Conservation (phyloP, 208 protist genomes). For the Trypanosoma lewisi region DNA sequence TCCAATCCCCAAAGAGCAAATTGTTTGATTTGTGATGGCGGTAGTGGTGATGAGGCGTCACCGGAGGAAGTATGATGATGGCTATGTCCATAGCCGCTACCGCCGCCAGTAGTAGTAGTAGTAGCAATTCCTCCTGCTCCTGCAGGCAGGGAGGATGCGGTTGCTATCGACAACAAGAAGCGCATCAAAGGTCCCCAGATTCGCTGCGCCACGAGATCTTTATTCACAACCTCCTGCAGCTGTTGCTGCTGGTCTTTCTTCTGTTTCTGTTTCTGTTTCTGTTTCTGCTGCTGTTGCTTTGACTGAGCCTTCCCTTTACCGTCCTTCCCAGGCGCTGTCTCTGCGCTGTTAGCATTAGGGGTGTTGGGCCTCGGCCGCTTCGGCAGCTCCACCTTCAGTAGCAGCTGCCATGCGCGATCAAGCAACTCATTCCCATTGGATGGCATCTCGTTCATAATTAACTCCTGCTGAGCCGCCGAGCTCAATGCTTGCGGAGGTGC, state of each 20-base stretch:
- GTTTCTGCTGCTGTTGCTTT: slow-evolving; percentile 7
- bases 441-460: slow-evolving; percentile 7
- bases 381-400: slow-evolving; percentile 21
- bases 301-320: not conserved
- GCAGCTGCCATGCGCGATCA: slow-evolving; percentile 18
- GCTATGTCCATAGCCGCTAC: not conserved
- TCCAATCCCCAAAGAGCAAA: slow-evolving; percentile 17
- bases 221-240: slow-evolving; percentile 3
- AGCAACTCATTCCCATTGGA: slow-evolving; percentile 21
- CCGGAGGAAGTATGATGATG: not conserved
- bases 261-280: not conserved
- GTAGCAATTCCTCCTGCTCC: not conserved
- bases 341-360: not conserved
- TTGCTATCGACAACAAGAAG: slow-evolving; percentile 23
- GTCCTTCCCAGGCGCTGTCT: not conserved
- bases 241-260: slow-evolving; percentile 2
- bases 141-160: not conserved
- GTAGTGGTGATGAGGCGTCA: not conserved
- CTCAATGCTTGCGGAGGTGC: no score
- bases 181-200: slow-evolving; percentile 15
- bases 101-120: not conserved
- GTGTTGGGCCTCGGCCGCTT: not conserved
- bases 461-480: not conserved
- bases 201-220: slow-evolving; percentile 13
- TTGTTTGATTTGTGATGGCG: not conserved